Percentiles rank a stretch among this genome's conserved stretches.
Conservation (phyloP, 352 stramenopile genomes). For the Halophytophthora polymorphica region DNA sequence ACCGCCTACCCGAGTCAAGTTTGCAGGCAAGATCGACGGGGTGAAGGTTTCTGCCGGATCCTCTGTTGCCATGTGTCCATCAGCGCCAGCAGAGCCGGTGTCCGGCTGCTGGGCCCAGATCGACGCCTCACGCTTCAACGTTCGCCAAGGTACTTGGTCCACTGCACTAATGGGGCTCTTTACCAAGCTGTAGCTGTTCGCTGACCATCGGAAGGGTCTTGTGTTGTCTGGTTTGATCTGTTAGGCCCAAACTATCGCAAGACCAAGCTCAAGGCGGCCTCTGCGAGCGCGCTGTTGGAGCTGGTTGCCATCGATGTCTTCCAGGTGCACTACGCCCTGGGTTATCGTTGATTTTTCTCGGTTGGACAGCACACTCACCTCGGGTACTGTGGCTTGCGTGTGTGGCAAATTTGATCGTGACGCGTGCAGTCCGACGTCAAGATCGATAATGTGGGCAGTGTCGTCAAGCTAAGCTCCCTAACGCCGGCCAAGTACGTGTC, state of each 20-base stretch:
- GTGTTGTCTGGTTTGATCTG: neutral
- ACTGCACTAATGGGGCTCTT: neutral
- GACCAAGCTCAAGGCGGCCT: constrained; percentile 70
- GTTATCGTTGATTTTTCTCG: neutral
- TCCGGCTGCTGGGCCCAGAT: constrained; percentile 64
- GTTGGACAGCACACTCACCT: constrained; percentile 1
- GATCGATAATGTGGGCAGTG: constrained; percentile 68
- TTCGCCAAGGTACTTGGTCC: constrained; percentile 53
- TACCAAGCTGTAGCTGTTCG: neutral
- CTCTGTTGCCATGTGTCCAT: constrained; percentile 51
- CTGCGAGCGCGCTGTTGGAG: constrained; percentile 47
- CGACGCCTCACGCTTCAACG: constrained; percentile 68
- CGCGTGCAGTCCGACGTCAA: constrained; percentile 54
- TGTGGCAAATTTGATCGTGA: neutral
- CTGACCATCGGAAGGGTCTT: neutral
- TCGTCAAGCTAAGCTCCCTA: constrained; percentile 55
- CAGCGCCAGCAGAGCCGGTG: constrained; percentile 29
- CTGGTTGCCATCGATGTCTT: constrained; percentile 76
- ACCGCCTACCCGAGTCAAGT: constrained; percentile 5
- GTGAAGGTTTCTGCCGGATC: constrained; percentile 44
- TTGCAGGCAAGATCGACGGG: constrained; percentile 33
- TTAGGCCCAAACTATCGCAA: constrained; percentile 73
- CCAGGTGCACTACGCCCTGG: no score
- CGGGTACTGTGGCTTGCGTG: neutral
- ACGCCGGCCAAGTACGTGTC: constrained; percentile 26